A percentile compares a stretch with the other conserved stretches of the same genome.
phyloP scores from a whole-genome alignment of 1,284 basidiomycete genomes.

The Ustilago crameri region DNA sequence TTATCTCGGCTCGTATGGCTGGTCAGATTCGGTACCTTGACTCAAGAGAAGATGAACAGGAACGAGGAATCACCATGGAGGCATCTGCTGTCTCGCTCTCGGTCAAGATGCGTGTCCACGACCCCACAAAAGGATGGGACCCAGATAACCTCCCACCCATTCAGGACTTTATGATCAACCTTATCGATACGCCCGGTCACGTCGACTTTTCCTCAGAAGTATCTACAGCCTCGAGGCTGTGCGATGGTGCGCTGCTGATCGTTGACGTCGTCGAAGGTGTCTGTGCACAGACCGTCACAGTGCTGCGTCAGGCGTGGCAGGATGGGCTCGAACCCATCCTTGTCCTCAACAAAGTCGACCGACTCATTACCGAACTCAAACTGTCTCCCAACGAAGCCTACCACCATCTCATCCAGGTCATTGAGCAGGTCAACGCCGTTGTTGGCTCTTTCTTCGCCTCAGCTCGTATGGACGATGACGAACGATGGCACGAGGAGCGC shows the following conservation, averaged over 20 bases:
- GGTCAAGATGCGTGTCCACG: constrained; percentile 62
- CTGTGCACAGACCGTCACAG: constrained; percentile 95
- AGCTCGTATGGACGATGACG: constrained; percentile 92
- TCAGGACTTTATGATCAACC: constrained; percentile 82
- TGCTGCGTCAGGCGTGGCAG: constrained; percentile 92
- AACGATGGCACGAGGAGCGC: constrained; percentile 90
- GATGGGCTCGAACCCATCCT: constrained; percentile 89
- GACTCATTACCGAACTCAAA: constrained; percentile 92
- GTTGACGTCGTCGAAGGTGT: constrained; percentile 99
- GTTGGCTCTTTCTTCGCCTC: constrained; percentile 96
- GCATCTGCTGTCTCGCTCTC: constrained; percentile 78
- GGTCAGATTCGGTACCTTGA: constrained; percentile 97
- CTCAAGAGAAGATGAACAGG: constrained; percentile 95
- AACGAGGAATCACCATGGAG: constrained; percentile 99
- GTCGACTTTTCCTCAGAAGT: constrained; percentile 98
- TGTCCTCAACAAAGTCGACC: constrained; percentile 97
- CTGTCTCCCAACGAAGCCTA: constrained; percentile 92
- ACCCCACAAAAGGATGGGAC: constrained; percentile 46
- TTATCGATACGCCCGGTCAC: constrained; percentile 99
- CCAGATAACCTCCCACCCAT: constrained; percentile 54
- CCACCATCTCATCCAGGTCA: constrained; percentile 88
- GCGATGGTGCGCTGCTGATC: constrained; percentile 94
- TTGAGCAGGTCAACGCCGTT: constrained; percentile 98
- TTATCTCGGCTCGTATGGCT: constrained; percentile 93
- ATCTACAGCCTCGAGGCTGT: constrained; percentile 89